These are phyloP conservation scores for Mycena olivaceomarginata DNA, from an alignment of 768 basidiomycete species.

Conservation along the genomic window DNA sequence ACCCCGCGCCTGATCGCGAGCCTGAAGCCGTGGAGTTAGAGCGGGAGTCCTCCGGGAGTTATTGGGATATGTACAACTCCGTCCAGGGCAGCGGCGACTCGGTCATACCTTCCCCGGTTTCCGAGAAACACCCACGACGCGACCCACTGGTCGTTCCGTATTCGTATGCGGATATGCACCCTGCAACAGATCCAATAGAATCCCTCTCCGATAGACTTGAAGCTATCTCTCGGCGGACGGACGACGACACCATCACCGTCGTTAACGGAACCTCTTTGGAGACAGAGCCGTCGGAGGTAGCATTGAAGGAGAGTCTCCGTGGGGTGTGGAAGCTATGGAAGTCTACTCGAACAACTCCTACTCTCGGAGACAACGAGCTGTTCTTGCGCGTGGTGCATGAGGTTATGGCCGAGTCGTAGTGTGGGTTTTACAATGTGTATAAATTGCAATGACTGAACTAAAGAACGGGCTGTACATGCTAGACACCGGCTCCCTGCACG, in stretches of 20 bases:
- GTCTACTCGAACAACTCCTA: conserved; percentile 41
- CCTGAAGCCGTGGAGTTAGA: conserved; percentile 41
- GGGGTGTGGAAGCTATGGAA: conserved; percentile 79
- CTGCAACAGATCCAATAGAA: conserved; percentile 38
- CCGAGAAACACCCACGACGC: conserved; percentile 39
- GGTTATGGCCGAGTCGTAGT: conserved; percentile 33
- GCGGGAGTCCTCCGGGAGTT: conserved; percentile 53
- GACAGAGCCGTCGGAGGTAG: conserved; percentile 47
- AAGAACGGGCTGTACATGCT: neutral
- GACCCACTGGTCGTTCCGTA: conserved; percentile 18
- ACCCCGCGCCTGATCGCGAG: conserved; percentile 55
- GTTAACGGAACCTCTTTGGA: neutral
- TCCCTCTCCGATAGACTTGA: conserved; percentile 36
- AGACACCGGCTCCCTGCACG: conserved; percentile 3
- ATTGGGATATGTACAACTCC: conserved; percentile 70
- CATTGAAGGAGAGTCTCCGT: conserved; percentile 71
- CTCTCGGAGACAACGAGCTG: conserved; percentile 52
- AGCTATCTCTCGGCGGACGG: conserved; percentile 20
- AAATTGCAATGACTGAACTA: conserved; percentile 6
- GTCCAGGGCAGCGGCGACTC: conserved; percentile 71
- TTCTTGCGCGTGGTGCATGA: conserved; percentile 61
- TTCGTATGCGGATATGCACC: conserved; percentile 40
- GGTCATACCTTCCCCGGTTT: conserved; percentile 68
- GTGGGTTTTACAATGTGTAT: neutral
- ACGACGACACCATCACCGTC: conserved; percentile 33